Evolutionary conservation across 805 yeast species (phyloP).

Genomic region (Torulaspora franciscae): DNA sequence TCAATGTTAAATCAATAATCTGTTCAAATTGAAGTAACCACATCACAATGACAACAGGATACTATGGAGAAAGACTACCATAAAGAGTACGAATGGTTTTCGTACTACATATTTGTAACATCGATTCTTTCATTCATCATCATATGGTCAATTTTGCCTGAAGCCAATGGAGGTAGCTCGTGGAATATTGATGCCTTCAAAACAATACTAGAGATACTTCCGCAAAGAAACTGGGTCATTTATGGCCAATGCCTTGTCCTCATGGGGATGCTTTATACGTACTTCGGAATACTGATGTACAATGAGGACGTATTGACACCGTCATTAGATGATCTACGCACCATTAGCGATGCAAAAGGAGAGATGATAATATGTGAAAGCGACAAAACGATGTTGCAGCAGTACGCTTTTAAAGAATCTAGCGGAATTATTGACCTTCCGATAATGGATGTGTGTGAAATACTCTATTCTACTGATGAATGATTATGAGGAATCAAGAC

Average conservation of each 20-base stretch:
- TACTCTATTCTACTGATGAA: slow-evolving; percentile 43
- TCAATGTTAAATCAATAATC: not conserved
- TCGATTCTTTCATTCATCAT: slow-evolving; percentile 52
- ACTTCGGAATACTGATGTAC: slow-evolving; percentile 64
- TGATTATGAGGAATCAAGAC: not conserved
- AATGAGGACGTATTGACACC: slow-evolving; percentile 72
- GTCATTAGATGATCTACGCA: slow-evolving; percentile 52
- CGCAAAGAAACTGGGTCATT: slow-evolving; percentile 88
- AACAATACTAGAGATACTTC: slow-evolving; percentile 59
- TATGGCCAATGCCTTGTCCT: slow-evolving; percentile 69
- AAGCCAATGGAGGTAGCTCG: slow-evolving; percentile 6
- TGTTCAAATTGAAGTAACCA: not conserved
- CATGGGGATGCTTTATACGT: slow-evolving; percentile 66
- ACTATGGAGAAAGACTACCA: slow-evolving; percentile 7
- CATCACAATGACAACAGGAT: not conserved
- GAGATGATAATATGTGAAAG: slow-evolving; percentile 30
- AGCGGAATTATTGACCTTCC: slow-evolving; percentile 89
- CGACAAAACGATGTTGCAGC: slow-evolving; percentile 16
- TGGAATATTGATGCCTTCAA: slow-evolving; percentile 24
- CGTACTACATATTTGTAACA: slow-evolving; percentile 65
- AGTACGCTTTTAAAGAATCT: slow-evolving; percentile 53
- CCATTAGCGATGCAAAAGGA: slow-evolving; percentile 65
- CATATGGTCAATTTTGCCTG: slow-evolving; percentile 72
- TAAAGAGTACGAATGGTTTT: slow-evolving; percentile 80
- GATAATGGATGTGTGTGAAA: slow-evolving; percentile 59